phyloP scores from a whole-genome alignment of 1,284 basidiomycete genomes.

The Tetrapyrgos nigripes region DNA sequence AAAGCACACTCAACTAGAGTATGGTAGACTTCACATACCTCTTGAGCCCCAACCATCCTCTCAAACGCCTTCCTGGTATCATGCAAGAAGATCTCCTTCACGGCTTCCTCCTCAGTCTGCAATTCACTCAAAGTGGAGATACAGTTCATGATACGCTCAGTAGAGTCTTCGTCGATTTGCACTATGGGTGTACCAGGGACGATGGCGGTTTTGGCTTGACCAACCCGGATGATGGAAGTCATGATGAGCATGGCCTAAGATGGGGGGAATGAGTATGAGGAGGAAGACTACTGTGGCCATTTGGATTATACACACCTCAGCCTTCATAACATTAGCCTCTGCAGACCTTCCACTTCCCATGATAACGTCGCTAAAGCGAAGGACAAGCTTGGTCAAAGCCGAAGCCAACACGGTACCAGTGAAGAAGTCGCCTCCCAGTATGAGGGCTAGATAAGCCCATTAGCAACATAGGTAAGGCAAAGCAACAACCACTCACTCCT shows the following conservation, averaged over 20 bases:
- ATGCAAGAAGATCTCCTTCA: conserved; percentile 89
- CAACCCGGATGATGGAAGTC: conserved; percentile 96
- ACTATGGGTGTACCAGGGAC: conserved; percentile 50
- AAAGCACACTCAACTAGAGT: not conserved
- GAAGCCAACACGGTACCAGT: conserved; percentile 91
- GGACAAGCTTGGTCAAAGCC: conserved; percentile 91
- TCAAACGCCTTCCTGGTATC: conserved; percentile 95
- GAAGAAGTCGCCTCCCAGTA: conserved; percentile 97
- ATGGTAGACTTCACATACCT: conserved; percentile 54
- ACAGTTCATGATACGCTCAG: conserved; percentile 96
- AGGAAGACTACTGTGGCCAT: not conserved
- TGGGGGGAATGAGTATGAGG: not conserved
- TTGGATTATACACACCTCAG: conserved; percentile 67
- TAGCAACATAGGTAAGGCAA: conserved; percentile 6
- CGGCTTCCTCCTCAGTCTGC: conserved; percentile 48
- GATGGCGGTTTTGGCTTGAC: conserved; percentile 91
- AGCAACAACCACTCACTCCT: conserved; percentile 54
- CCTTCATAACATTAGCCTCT: conserved; percentile 78
- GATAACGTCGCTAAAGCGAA: conserved; percentile 77
- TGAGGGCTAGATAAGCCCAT: conserved; percentile 60
- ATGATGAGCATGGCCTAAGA: conserved; percentile 94
- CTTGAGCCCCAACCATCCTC: conserved; percentile 93
- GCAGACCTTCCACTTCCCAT: conserved; percentile 48
- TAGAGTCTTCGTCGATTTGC: conserved; percentile 97
- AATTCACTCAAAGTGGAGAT: conserved; percentile 91